Evolutionary conservation across 768 basidiomycete genomes (phyloP), one percentile per base, ranked within the genome.

Genomic region (Steccherinum ochraceum): DNA sequence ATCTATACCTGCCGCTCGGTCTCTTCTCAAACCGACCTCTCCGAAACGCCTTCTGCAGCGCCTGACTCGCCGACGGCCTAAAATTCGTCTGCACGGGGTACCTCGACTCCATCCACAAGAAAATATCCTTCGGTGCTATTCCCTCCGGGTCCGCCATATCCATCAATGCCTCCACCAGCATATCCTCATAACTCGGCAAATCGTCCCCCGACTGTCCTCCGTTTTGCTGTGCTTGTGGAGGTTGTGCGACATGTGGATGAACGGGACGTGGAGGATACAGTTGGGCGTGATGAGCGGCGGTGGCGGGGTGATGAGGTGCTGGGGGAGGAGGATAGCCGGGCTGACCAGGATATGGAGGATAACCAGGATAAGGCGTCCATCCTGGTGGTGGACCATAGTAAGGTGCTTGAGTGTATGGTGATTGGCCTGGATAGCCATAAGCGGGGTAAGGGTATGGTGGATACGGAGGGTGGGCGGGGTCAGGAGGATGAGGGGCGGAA

Each of bases 11-110:
- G 2, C 85, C 86, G 46, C 74, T 74, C n/a, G 68, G 72, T 24
- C 76, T 77, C 63, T 93, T 93, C 61, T 87, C 82, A 48, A 93
- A 76, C 21, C 91, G 73, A 7, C 90, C 90, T 43, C 89, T 76
- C 64, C 83, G 87, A 67, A 72, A 89, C 3, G 91, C 90, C 58
- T 92, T 93, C 65, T 90, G 88, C 49, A 93, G 68, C 5, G 91
- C 91, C 65, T 93, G 91, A 59, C 87, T 89, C 3, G 91, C 91
- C 2, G 88, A 91, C 1, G 91, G 89, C 30, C 91, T 75, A 61
- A 93, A 93, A 69, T 93, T 93, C n/a, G 78, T 82, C 64, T 90
- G 87, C 4, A 93, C 64, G 12, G 91, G 91, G 64, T 89, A 93
- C 35, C 80, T 77, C 24, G 79, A 71, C 3, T 83, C 83, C 86